Base-by-base conservation (phyloP, 1,284 basidiomycete species). In the Malassezia pachydermatis region DNA sequence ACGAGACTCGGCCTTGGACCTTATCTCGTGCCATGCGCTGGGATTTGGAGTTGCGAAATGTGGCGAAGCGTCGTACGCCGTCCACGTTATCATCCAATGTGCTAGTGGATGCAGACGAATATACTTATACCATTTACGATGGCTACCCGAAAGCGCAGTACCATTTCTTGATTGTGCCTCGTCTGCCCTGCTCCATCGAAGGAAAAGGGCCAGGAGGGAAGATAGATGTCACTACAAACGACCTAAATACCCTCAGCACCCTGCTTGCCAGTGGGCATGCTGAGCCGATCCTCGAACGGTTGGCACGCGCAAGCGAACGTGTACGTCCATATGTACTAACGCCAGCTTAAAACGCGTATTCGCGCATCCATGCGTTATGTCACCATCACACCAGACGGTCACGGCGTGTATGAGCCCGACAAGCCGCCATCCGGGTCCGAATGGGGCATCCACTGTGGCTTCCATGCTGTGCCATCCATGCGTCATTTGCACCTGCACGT, bases 111-210 rank as follows among this genome's bases (percentile, higher is more conserved):
- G 5, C 30, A 7, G 80, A 79, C 10, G 72, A 76, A 2, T 75
- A 75, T 42, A 80, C 81, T 1, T 62, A 89, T 33, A 84, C 84
- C 3, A 78, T 95, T 44, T 87, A 83, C 65, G 89, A 95, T 74
- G 79, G 77, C 16, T 94, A 78, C 68, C 86, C 86, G 6, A 95
- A 95, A 25, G 38, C 48, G 6, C 47, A 45, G 17, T 44, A 37
- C 16, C 19, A 41, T 24, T 41, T 28, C 32, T 44, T 25, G 9
- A 42, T 37, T 36, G 27, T 48, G 3, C 36, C 48, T 9, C 48
- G 48, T 11, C 23, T 50, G 17, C 48, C 42, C 3, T 41, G 40
- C n/a, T 30, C 17, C 22, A 16, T 37, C 5, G 25, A 24, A 8
- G 43, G 41, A 19, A 5, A 38, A 41, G 11, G 27, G 29, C 3